Percentiles rank a stretch among this genome's conserved stretches.
Conservation (phyloP, 2,329 filamentous ascomycete genomes). For the Emmonsia crescens region DNA sequence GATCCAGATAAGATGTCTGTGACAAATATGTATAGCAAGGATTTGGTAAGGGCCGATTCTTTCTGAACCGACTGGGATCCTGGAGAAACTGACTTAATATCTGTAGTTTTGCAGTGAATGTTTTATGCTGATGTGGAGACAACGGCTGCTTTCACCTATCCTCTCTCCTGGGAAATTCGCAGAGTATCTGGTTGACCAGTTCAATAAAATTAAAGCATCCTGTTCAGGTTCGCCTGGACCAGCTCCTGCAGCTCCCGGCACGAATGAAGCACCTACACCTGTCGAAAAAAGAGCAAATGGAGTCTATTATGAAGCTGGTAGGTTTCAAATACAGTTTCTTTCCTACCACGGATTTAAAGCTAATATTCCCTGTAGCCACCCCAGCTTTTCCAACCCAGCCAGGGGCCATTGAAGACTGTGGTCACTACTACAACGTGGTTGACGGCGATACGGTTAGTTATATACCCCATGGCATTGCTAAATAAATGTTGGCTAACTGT, state of each 20-base stretch:
- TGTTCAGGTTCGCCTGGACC: slow-evolving; percentile 4
- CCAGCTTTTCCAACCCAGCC: slow-evolving; percentile 10
- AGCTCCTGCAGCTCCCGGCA: background rate
- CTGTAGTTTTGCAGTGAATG: slow-evolving; percentile 15
- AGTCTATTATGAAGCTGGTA: slow-evolving; percentile 8
- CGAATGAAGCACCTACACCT: background rate
- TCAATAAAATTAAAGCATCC: slow-evolving; percentile 9
- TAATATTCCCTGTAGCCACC: slow-evolving; percentile 4
- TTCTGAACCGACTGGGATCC: background rate
- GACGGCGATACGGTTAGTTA: slow-evolving; percentile 12
- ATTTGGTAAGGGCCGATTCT: slow-evolving; percentile 7
- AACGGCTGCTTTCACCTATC: slow-evolving; percentile 11
- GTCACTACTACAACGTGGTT: slow-evolving; percentile 10
- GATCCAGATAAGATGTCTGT: slow-evolving; percentile 8
- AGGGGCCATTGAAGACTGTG: slow-evolving; percentile 10
- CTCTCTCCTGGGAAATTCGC: slow-evolving; percentile 11
- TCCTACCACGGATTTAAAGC: background rate
- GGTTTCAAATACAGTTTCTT: background rate
- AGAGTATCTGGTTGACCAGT: slow-evolving; percentile 13
- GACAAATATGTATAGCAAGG: slow-evolving; percentile 11
- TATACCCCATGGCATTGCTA: background rate
- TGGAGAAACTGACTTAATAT: background rate
- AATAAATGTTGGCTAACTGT: slow-evolving; percentile 1
- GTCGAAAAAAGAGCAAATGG: background rate
- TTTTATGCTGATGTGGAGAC: slow-evolving; percentile 14